These are phyloP conservation scores for Phytophthora pinifolia DNA, from an alignment of 352 stramenopile species.

Conservation along the genomic window DNA sequence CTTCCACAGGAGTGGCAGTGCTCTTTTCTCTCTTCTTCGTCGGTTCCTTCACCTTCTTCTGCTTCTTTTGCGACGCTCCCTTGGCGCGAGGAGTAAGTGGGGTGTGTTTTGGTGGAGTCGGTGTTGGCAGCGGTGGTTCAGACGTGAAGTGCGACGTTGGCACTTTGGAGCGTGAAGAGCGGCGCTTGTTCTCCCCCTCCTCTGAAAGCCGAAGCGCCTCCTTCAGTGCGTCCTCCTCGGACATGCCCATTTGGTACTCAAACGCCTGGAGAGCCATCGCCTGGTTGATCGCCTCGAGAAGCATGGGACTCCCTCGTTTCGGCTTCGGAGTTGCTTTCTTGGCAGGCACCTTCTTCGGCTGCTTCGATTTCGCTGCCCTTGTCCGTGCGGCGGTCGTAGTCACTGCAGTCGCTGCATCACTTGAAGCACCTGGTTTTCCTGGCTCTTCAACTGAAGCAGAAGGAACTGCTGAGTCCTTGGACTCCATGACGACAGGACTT, in stretches of 20 bases:
- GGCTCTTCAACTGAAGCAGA: neutral
- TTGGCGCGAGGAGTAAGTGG: slow-evolving; percentile 16
- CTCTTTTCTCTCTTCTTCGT: slow-evolving; percentile 3
- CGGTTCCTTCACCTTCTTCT: slow-evolving; percentile 16
- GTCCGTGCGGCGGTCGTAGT: neutral
- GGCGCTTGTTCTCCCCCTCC: slow-evolving; percentile 11
- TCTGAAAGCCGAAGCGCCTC: slow-evolving; percentile 37
- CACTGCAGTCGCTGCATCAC: neutral
- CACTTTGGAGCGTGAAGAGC: slow-evolving; percentile 14
- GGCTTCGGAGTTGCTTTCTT: slow-evolving; percentile 4
- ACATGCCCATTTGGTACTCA: slow-evolving; percentile 36
- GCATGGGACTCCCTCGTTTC: slow-evolving; percentile 8
- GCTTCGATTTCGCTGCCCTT: slow-evolving; percentile 10
- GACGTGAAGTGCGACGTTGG: slow-evolving; percentile 2
- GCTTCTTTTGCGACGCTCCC: slow-evolving; percentile 10
- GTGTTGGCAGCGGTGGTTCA: slow-evolving; percentile 4
- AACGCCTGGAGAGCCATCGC: slow-evolving; percentile 30
- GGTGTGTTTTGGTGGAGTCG: slow-evolving; percentile 17
- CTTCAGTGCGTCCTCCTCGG: slow-evolving; percentile 33
- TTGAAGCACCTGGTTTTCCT: neutral
- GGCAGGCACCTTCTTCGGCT: slow-evolving; percentile 7
- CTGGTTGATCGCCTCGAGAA: slow-evolving; percentile 22
- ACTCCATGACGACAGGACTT: neutral
- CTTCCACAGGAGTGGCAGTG: slow-evolving; percentile 1
- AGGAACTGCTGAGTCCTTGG: slow-evolving; percentile 1